phyloP scores from a whole-genome alignment of 176 grass and related monocot genomes.

The Ananas comosus region DNA sequence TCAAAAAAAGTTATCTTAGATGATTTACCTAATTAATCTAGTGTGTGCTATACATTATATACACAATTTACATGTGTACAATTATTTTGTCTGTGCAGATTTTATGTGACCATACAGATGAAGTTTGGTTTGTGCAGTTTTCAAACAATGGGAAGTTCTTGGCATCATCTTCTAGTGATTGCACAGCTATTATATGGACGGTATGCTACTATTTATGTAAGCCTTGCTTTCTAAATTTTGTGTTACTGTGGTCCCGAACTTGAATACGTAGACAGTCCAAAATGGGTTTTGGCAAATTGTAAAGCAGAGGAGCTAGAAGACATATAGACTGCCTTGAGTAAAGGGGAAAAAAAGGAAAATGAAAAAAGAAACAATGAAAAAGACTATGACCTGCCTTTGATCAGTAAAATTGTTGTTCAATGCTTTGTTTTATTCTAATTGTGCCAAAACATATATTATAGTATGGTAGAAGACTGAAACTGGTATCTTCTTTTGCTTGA shows the following conservation, averaged over 20 bases:
- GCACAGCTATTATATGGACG: slow-evolving; percentile 90
- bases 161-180: slow-evolving; percentile 89
- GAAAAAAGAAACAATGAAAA: too few species aligned
- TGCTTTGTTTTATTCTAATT: too few species aligned
- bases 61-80: slow-evolving; percentile 33
- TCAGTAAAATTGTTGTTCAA: too few species aligned
- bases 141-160: slow-evolving; percentile 87
- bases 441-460: too few species aligned
- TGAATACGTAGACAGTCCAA: neutral
- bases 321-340: neutral
- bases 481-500: too few species aligned
- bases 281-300: neutral
- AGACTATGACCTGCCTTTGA: too few species aligned
- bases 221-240: neutral
- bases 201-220: slow-evolving; percentile 26
- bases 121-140: slow-evolving; percentile 99
- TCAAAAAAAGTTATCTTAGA: neutral
- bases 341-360: too few species aligned
- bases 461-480: too few species aligned
- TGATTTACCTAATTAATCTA: neutral
- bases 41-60: neutral
- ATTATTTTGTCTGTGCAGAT: slow-evolving; percentile 48
- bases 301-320: neutral
- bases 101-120: slow-evolving; percentile 82
- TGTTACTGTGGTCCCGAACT: neutral